Evolutionary conservation across 805 yeast genomes (phyloP), one percentile per base, ranked within the genome.

Genomic region (Candida maesae): DNA sequence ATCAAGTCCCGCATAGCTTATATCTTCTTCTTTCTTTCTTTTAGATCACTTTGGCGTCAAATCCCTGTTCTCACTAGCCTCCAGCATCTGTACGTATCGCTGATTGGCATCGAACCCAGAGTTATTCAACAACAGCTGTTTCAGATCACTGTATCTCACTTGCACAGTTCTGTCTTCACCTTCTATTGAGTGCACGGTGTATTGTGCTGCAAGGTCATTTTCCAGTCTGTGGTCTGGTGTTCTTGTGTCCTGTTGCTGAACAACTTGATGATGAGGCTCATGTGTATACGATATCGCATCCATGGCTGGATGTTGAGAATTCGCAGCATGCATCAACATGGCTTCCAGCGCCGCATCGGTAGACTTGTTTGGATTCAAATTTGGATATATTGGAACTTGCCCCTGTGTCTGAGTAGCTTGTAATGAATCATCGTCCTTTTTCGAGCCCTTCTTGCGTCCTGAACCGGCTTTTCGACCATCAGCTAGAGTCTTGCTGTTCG

Each of bases 401-500:
- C n/a, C 28, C 12, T 8, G 28, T 9, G 28, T 9, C 12, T 10
- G 28, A 13, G n/a, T 6, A 10, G n/a, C n/a, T 12, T 25, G 28
- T 10, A 12, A 2, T 33, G 19, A n/a, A 11, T 14, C 20, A 14
- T 24, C 37, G 11, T 26, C 28, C 27, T 17, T 18, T 10, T 12
- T 23, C 12, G 37, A 33, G 14, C 39, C 36, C 31, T 50, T 53
- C 43, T 57, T 57, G 29, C 61, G 38, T 2, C 61, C 61, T 23
- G 54, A 48, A 0, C 61, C 61, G 4, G 39, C 45, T 38, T 52
- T 55, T 27, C 60, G 45, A 2, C 59, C 61, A 35, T 48, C 55
- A 1, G 51, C 52, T 19, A 55, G 38, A 3, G 56, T 54, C 34
- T 55, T 57, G 9, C 53, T 45, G 5, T 46, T 40, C 6, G 54